Conservation (phyloP, 2,329 filamentous ascomycete genomes). For the Coniochaeta sp. region DNA sequence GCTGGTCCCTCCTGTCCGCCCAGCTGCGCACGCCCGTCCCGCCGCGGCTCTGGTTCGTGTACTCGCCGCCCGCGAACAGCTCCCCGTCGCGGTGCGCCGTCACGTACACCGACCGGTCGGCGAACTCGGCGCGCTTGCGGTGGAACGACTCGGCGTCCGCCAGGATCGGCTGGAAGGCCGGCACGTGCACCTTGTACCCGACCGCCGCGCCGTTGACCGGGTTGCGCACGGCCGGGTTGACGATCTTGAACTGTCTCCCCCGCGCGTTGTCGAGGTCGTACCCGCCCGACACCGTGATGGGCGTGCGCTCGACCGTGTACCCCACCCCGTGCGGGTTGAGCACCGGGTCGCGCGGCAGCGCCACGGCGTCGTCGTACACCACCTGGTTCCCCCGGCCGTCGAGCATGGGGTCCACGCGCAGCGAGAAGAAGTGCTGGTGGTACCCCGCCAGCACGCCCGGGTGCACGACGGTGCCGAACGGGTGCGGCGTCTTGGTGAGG, state of each 20-base stretch:
- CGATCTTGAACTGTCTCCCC: constrained; percentile 51
- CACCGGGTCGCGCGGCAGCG: constrained; percentile 32
- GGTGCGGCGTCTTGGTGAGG: constrained; percentile 36
- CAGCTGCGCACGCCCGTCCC: constrained; percentile 23
- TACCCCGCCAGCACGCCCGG: constrained; percentile 56
- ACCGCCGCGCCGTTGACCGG: constrained; percentile 45
- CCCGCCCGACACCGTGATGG: constrained; percentile 35
- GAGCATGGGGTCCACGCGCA: constrained; percentile 55
- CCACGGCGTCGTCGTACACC: constrained; percentile 51
- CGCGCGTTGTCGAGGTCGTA: constrained; percentile 37
- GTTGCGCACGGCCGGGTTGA: constrained; percentile 43
- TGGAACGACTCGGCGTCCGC: constrained; percentile 31
- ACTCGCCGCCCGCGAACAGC: constrained; percentile 27
- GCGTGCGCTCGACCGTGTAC: constrained; percentile 40
- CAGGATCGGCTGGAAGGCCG: constrained; percentile 51
- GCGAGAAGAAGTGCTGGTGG: constrained; percentile 72
- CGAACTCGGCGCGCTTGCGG: constrained; percentile 26
- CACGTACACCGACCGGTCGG: constrained; percentile 26
- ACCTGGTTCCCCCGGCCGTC: constrained; percentile 49
- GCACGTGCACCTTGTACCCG: constrained; percentile 47
- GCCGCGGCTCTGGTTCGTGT: constrained; percentile 32
- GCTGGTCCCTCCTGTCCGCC: constrained; percentile 31
- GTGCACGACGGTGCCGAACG: constrained; percentile 54
- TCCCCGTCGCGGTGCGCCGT: constrained; percentile 27
- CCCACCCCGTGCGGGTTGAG: constrained; percentile 42